A percentile compares a stretch with the other conserved stretches of the same genome.
phyloP scores from a whole-genome alignment of 345 rosid species.

The Salix viminalis region DNA sequence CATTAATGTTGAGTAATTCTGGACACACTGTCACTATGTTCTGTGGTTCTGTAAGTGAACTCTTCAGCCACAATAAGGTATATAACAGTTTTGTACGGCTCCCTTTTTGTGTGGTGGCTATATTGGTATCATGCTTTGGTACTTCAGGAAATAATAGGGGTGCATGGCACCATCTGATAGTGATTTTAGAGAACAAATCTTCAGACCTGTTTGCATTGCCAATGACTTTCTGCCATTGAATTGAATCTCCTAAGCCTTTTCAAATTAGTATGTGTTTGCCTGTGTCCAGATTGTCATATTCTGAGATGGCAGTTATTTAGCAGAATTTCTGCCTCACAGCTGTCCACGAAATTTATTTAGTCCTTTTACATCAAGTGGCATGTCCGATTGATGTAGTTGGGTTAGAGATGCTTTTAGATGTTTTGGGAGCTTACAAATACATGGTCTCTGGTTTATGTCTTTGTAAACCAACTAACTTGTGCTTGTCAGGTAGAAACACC shows the following conservation, averaged over 20 bases:
- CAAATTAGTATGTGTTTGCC: background rate
- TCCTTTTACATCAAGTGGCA: background rate
- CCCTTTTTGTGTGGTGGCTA: background rate
- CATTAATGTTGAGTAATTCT: background rate
- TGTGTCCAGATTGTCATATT: background rate
- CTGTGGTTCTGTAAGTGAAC: background rate
- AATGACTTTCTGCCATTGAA: background rate
- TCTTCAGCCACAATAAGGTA: background rate
- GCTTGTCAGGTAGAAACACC: background rate
- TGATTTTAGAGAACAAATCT: background rate
- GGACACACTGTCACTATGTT: background rate
- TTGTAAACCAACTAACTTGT: background rate
- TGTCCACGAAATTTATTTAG: background rate
- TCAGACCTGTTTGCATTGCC: background rate
- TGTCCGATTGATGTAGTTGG: background rate
- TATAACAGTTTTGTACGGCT: background rate
- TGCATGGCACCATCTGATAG: background rate
- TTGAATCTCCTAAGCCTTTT: background rate
- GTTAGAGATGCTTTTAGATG: background rate
- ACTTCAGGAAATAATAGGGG: background rate
- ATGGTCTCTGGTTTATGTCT: background rate
- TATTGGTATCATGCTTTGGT: background rate
- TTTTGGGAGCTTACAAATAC: background rate
- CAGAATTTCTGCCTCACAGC: background rate
- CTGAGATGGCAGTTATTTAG: background rate